Percentiles rank a stretch among this genome's conserved stretches.
Evolutionary conservation across 1,284 basidiomycete species (phyloP).

Genomic region (Ustilago nuda): DNA sequence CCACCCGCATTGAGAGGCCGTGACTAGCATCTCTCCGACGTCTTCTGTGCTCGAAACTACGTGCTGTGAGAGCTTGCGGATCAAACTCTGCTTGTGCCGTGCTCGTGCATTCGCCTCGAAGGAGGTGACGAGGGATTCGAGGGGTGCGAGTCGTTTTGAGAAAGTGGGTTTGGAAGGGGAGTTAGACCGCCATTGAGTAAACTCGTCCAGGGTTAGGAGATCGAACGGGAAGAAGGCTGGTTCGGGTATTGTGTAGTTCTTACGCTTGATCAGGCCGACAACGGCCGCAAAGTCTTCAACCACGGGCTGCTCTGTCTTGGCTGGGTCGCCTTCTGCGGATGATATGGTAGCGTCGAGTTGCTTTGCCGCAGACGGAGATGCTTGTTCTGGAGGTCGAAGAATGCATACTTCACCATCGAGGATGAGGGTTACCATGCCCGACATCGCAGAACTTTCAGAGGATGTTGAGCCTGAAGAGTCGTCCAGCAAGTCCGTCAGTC

Average conservation of each 20-base stretch:
- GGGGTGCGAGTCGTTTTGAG: constrained; percentile 24
- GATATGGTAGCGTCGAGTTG: constrained; percentile 17
- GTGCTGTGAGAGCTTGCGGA: constrained; percentile 47
- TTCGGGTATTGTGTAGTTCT: constrained; percentile 29
- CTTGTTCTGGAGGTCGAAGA: constrained; percentile 31
- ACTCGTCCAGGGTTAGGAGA: constrained; percentile 51
- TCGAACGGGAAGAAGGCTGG: constrained; percentile 58
- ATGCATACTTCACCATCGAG: constrained; percentile 61
- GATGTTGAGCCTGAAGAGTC: neutral
- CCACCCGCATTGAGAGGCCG: constrained; percentile 44
- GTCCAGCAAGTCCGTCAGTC: constrained; percentile 15
- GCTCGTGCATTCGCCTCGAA: constrained; percentile 15
- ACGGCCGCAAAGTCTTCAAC: constrained; percentile 56
- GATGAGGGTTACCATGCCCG: constrained; percentile 30
- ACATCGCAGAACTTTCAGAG: no score
- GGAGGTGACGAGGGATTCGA: constrained; percentile 30
- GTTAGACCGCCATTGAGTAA: constrained; percentile 36
- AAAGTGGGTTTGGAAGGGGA: constrained; percentile 18
- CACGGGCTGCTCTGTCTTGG: constrained; percentile 16
- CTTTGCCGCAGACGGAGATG: constrained; percentile 28
- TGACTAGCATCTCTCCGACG: constrained; percentile 25
- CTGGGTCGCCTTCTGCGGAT: neutral
- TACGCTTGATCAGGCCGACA: constrained; percentile 39
- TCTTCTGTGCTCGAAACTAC: constrained; percentile 13
- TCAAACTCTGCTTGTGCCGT: constrained; percentile 9